These are phyloP conservation scores for Fusarium clavum DNA, from an alignment of 2,329 filamentous ascomycete species.

Conservation along the genomic window DNA sequence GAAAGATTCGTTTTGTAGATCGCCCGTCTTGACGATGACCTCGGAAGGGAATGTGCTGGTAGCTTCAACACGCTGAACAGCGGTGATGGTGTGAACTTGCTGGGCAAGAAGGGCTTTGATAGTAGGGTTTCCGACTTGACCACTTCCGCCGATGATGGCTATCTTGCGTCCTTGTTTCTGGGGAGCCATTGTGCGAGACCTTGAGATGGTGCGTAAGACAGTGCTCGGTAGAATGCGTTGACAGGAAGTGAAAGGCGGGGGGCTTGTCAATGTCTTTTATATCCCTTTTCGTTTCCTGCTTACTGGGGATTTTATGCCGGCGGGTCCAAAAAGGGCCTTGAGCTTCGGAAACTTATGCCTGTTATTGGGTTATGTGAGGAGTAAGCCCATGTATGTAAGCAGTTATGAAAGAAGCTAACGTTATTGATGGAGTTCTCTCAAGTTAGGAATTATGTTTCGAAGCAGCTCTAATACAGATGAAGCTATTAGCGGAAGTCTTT, in stretches of 20 bases:
- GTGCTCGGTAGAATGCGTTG: rapidly evolving
- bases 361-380: background rate
- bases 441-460: background rate
- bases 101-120: conserved; percentile 6
- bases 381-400: background rate
- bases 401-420: background rate
- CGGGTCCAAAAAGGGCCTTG: background rate
- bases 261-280: background rate
- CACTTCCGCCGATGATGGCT: conserved; percentile 18
- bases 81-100: conserved; percentile 20
- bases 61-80: conserved; percentile 12
- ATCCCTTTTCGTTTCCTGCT: background rate
- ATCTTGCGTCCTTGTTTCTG: conserved; percentile 14
- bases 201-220: background rate
- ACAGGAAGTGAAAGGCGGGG: background rate
- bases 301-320: background rate
- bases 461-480: background rate
- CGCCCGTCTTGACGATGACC: conserved; percentile 7
- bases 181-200: background rate
- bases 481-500: background rate
- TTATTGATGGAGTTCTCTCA: background rate
- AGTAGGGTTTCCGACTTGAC: conserved; percentile 8
- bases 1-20: conserved; percentile 18
- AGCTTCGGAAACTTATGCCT: background rate
- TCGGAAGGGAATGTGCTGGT: conserved; percentile 6